Base-by-base conservation (phyloP, 208 protist genomes). In the Lotmaria passim region DNA sequence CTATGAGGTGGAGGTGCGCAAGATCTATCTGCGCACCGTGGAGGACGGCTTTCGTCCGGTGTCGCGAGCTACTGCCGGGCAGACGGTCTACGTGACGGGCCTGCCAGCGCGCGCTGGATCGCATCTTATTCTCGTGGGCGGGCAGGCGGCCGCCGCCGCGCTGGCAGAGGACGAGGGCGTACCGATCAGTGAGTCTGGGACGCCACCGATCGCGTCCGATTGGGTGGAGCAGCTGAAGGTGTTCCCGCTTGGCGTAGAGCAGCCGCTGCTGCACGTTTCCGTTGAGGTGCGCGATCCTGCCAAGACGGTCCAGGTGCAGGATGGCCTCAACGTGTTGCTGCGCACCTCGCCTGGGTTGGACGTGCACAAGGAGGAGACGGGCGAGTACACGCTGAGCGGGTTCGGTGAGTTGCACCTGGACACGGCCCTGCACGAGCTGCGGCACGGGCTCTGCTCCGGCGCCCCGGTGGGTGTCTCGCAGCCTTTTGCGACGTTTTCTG, bases 381-480 rank as follows among this genome's bases (percentile, higher is more conserved):
- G 99, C 24, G 98, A 99, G 84, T 99, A 99, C 75, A 95, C 98
- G 4, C 73, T 99, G 19, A 76, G 96, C 3, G 99, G 98, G 12
- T 98, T 97, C 17, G 99, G 99, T 7, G 99, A 99, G 84, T 71
- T 99, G n/a, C 99, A 99, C 74, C 80, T 99, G 3, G 99, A 99
- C 81, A 98, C 93, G 34, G 92, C 98, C 2, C 75, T 99, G 72
- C 94, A 99, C 62, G 98, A 99, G 75, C 78, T 99, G 15, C 86
- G 99, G 19, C 75, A 75, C 36, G 78, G 56, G 7, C 79, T 92
- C 33, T 96, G 91, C 78, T 73, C 79, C 50, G 59, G 67, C 17
- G 76, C 82, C 2, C 70, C 69, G n/a, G 58, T 94, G 23, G 82
- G 83, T 12, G 53, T 96, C 12, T 95, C 97, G 30, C 98, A 99